phyloP scores from a whole-genome alignment of 2,329 filamentous ascomycete genomes.

The Ceratocystis colombiana region DNA sequence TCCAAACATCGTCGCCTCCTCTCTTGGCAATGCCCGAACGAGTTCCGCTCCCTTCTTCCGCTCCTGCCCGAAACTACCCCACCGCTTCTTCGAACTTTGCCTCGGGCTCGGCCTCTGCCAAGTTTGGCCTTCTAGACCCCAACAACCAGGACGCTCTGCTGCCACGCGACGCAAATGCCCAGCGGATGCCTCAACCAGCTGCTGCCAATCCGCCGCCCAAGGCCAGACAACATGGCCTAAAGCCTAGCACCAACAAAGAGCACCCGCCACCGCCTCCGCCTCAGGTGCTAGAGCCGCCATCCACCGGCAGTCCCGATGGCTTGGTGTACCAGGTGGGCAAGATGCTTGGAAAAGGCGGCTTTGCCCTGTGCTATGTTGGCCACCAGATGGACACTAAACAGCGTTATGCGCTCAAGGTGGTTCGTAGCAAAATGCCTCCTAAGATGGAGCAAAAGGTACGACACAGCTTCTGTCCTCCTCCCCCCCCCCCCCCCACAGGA shows the following conservation, averaged over 20 bases:
- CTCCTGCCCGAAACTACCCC: slow-evolving; percentile 13
- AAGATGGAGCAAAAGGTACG: slow-evolving; percentile 76
- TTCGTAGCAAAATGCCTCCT: slow-evolving; percentile 69
- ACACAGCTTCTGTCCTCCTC: background rate
- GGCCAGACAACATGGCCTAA: slow-evolving; percentile 39
- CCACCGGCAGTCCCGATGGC: slow-evolving; percentile 58
- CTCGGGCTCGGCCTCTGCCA: slow-evolving; percentile 2
- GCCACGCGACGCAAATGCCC: slow-evolving; percentile 54
- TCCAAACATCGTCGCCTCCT: background rate
- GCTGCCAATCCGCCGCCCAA: slow-evolving; percentile 43
- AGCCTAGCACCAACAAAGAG: slow-evolving; percentile 53
- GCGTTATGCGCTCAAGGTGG: slow-evolving; percentile 68
- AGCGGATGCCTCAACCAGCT: slow-evolving; percentile 39
- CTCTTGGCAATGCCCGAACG: slow-evolving; percentile 24
- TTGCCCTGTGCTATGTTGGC: slow-evolving; percentile 70
- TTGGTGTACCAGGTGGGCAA: slow-evolving; percentile 64
- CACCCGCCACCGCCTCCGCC: slow-evolving; percentile 55
- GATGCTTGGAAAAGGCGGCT: slow-evolving; percentile 69
- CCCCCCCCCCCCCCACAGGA: background rate
- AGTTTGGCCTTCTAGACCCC: slow-evolving; percentile 25
- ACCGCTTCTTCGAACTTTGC: slow-evolving; percentile 14
- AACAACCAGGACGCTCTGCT: slow-evolving; percentile 54
- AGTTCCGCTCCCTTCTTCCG: slow-evolving; percentile 23
- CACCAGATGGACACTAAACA: slow-evolving; percentile 56
- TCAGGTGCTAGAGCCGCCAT: slow-evolving; percentile 52